Conservation (phyloP, 116 monocot species). For the Zostera marina region DNA sequence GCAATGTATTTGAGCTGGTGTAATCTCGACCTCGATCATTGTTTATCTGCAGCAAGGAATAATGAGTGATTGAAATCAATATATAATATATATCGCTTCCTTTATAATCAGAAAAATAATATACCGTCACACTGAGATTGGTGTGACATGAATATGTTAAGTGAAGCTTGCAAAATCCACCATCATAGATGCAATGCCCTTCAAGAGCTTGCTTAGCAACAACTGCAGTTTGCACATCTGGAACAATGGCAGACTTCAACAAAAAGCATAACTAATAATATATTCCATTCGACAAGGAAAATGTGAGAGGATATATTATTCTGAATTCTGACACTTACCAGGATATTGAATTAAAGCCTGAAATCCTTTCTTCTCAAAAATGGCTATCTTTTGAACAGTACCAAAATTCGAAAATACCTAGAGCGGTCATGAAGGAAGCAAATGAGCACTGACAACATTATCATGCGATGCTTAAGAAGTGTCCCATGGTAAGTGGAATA, state of each 20-base stretch:
- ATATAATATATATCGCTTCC: no score
- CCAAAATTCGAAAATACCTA: slow-evolving; percentile 53
- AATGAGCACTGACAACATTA: not conserved
- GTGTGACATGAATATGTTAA: slow-evolving; percentile 50
- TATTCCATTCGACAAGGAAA: not conserved
- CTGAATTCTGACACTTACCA: slow-evolving; percentile 12
- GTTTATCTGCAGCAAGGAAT: slow-evolving; percentile 3
- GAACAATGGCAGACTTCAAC: not conserved
- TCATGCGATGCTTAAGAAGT: not conserved
- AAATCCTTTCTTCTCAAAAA: slow-evolving; percentile 56
- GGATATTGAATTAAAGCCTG: slow-evolving; percentile 51
- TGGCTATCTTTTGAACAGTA: slow-evolving; percentile 44
- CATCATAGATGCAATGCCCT: slow-evolving; percentile 55
- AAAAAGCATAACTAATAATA: not conserved
- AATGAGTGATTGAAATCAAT: no score
- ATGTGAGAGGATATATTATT: not conserved
- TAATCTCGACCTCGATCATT: slow-evolving; percentile 45
- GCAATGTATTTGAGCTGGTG: slow-evolving; percentile 9
- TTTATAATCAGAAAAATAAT: not conserved
- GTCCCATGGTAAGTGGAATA: not conserved
- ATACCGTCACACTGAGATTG: slow-evolving; percentile 46
- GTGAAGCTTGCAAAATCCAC: slow-evolving; percentile 54
- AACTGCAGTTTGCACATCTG: slow-evolving; percentile 33
- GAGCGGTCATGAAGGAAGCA: not conserved
- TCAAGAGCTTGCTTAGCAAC: slow-evolving; percentile 36